Conservation (phyloP, 2,329 filamentous ascomycete genomes). For the Peltaster fructicola region DNA sequence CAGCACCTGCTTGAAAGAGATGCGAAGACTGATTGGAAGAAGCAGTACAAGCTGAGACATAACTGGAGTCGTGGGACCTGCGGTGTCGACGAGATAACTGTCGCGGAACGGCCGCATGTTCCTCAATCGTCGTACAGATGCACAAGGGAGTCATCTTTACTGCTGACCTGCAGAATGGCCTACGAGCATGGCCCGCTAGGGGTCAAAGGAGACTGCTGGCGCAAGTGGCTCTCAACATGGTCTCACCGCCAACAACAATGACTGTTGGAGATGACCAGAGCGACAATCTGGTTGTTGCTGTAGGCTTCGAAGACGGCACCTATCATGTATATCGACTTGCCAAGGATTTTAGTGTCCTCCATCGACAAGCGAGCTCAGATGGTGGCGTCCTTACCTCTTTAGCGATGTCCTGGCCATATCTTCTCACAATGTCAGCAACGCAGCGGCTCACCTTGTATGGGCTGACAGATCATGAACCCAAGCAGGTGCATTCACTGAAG, state of each 20-base stretch:
- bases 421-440: conserved; percentile 59
- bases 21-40: conserved; percentile 57
- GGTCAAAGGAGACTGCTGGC: conserved; percentile 41
- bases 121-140: conserved; percentile 56
- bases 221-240: conserved; percentile 15
- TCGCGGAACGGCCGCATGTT: conserved; percentile 34
- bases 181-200: conserved; percentile 64
- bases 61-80: conserved; percentile 82
- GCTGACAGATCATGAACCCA: conserved; percentile 22
- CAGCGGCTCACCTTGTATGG: conserved; percentile 37
- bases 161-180: conserved; percentile 48
- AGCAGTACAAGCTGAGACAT: conserved; percentile 69
- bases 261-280: conserved; percentile 33
- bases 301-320: conserved; percentile 56
- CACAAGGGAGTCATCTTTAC: conserved; percentile 63
- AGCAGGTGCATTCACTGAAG: conserved; percentile 57
- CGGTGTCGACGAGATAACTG: conserved; percentile 58
- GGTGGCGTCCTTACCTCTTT: conserved; percentile 51
- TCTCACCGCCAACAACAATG: conserved; percentile 40
- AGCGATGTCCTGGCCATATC: conserved; percentile 55
- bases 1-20: conserved; percentile 35
- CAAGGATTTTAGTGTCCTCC: too few species aligned
- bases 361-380: too few species aligned
- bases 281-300: conserved; percentile 31
- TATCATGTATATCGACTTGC: conserved; percentile 62